These are phyloP conservation scores for Entamoeba dispar DNA, from an alignment of 208 protist species.

Conservation along the genomic window DNA sequence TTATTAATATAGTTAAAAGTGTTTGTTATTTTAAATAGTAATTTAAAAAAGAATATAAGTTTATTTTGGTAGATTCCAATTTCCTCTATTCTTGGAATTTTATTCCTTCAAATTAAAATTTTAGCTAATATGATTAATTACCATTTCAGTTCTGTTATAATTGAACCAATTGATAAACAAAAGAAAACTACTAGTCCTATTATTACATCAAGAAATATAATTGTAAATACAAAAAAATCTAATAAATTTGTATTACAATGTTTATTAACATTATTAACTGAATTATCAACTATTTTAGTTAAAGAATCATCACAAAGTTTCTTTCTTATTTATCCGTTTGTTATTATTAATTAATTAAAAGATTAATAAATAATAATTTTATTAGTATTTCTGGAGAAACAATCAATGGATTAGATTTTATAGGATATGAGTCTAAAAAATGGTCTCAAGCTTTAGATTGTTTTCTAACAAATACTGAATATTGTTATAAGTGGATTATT, in stretches of 20 bases:
- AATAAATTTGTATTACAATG: not conserved
- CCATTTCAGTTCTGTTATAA: not conserved
- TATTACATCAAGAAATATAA: not conserved
- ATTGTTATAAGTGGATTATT: not conserved
- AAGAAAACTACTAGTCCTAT: not conserved
- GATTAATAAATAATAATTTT: not conserved
- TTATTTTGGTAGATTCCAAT: not conserved
- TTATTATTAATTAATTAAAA: not conserved
- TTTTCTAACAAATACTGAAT: not conserved
- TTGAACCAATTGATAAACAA: not conserved
- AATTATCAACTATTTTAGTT: not conserved
- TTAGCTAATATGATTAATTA: not conserved
- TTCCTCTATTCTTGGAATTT: not conserved
- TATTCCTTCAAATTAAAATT: not conserved
- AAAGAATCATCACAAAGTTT: not conserved
- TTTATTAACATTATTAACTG: not conserved
- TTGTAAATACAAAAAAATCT: not conserved
- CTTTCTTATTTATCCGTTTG: not conserved
- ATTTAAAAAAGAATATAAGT: too few species aligned
- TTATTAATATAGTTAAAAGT: not conserved
- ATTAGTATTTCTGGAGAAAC: not conserved
- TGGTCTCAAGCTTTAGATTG: not conserved
- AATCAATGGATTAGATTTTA: not conserved
- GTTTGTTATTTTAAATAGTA: too few species aligned
- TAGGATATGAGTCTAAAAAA: not conserved